Percentiles rank a stretch among this genome's conserved stretches.
Conservation (phyloP, 257 asterid species). For the Penstemon eatonii region DNA sequence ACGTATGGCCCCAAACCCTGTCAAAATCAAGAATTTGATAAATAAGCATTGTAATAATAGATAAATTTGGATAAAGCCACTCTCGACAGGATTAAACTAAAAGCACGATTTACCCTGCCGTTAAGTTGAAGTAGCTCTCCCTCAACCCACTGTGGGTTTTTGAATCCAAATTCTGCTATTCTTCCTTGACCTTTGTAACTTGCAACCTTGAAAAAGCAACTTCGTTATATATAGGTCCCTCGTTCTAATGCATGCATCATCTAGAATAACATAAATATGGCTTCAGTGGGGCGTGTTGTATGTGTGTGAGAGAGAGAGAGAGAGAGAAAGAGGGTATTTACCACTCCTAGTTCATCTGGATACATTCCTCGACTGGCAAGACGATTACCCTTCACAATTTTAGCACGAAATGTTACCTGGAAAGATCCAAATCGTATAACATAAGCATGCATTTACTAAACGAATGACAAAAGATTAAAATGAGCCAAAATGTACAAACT, state of each 20-base stretch:
- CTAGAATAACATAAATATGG: neutral
- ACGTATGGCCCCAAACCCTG: constrained; percentile 84
- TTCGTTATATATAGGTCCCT: neutral
- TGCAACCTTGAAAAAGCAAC: constrained; percentile 57
- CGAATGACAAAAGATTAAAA: constrained; percentile 8
- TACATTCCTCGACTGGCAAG: constrained; percentile 66
- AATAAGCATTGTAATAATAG: neutral
- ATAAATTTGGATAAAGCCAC: neutral
- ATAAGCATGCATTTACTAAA: constrained; percentile 5
- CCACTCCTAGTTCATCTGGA: constrained; percentile 95
- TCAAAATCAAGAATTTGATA: neutral
- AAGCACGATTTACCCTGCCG: constrained; percentile 65
- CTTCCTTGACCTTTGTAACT: constrained; percentile 93
- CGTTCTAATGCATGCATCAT: constrained; percentile 20
- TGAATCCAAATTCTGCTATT: constrained; percentile 83
- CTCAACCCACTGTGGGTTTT: constrained; percentile 88
- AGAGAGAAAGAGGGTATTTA: constrained; percentile 32
- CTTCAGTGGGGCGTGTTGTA: neutral
- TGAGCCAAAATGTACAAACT: constrained; percentile 40
- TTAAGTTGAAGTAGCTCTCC: constrained; percentile 92
- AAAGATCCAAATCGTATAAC: constrained; percentile 7
- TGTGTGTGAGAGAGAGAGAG: constrained; percentile 6
- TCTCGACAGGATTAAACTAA: neutral
- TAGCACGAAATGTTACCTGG: constrained; percentile 93
- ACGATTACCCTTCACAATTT: constrained; percentile 71